A percentile compares a stretch with the other conserved stretches of the same genome.
phyloP scores from a whole-genome alignment of 352 stramenopile genomes.

The Globisporangium mamillatum region DNA sequence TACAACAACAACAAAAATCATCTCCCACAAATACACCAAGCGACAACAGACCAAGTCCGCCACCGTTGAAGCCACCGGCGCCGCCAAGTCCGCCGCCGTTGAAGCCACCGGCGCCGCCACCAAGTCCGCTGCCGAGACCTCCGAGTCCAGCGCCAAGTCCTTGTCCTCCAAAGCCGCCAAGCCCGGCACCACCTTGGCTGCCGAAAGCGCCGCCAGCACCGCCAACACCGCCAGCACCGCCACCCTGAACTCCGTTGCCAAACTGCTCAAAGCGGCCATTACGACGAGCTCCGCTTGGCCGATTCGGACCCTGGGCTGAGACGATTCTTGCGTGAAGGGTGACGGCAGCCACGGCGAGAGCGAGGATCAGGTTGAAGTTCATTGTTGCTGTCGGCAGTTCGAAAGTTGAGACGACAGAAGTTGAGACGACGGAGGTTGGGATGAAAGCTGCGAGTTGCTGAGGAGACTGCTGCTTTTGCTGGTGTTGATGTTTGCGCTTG shows the following conservation, averaged over 20 bases:
- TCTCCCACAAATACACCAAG: too few relatives aligned
- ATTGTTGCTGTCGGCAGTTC: neutral
- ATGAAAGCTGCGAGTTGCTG: neutral
- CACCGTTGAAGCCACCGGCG: neutral
- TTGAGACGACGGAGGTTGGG: neutral
- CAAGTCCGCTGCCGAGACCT: neutral
- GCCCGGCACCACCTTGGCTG: neutral
- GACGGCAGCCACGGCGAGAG: neutral
- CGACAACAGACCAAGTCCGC: neutral
- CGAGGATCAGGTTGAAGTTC: conserved; percentile 8
- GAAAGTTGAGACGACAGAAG: neutral
- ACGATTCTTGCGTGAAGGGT: neutral
- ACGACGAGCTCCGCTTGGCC: neutral
- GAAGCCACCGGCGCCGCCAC: neutral
- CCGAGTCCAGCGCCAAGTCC: neutral
- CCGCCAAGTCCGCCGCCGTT: neutral
- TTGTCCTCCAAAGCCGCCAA: neutral
- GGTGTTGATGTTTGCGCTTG: conserved; percentile 2
- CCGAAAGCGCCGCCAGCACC: neutral
- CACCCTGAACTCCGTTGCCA: neutral
- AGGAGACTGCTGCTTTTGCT: neutral
- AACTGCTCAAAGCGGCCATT: conserved; percentile 6
- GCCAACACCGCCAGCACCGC: neutral
- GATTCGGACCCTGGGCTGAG: neutral
- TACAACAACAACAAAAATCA: too few relatives aligned